Evolutionary conservation across 2,329 filamentous ascomycete genomes (phyloP).

Genomic region (Parascedosporium putredinis): DNA sequence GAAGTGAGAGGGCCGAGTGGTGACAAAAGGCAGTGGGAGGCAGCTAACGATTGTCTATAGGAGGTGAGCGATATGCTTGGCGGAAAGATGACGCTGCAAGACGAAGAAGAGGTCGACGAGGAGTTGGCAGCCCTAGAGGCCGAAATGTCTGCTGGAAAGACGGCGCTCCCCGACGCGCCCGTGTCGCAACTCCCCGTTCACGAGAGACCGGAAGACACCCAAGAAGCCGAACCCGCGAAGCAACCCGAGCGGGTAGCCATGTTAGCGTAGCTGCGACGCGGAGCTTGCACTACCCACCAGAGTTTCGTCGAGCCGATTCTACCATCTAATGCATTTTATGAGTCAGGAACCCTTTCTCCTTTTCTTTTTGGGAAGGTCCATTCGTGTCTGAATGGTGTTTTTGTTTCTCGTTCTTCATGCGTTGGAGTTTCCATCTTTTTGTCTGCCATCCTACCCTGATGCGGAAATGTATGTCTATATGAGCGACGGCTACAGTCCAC

Average conservation of each 20-base stretch:
- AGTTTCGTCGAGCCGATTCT: no score
- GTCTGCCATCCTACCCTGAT: no score
- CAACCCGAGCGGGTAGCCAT: conserved; percentile 8
- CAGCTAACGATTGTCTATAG: conserved; percentile 31
- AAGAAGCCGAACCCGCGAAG: not conserved
- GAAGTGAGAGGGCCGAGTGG: no score
- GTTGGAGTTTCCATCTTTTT: no score
- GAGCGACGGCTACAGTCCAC: no score
- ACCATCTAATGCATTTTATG: no score
- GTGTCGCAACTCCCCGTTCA: conserved; percentile 11
- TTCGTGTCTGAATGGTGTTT: no score
- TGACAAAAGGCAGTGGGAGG: not conserved
- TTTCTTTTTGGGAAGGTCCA: no score
- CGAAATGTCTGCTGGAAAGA: conserved; percentile 17
- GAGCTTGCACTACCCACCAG: not conserved
- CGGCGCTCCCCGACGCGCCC: conserved; percentile 18
- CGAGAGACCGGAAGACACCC: not conserved
- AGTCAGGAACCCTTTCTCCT: no score
- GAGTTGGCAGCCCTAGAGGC: conserved; percentile 73
- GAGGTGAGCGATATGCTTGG: conserved; percentile 89
- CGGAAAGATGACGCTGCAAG: conserved; percentile 79
- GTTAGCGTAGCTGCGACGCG: not conserved
- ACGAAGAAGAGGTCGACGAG: conserved; percentile 96
- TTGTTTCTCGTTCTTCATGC: no score
- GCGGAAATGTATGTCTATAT: no score